phyloP scores from a whole-genome alignment of 208 protist species.

The Phytomonas sp. region DNA sequence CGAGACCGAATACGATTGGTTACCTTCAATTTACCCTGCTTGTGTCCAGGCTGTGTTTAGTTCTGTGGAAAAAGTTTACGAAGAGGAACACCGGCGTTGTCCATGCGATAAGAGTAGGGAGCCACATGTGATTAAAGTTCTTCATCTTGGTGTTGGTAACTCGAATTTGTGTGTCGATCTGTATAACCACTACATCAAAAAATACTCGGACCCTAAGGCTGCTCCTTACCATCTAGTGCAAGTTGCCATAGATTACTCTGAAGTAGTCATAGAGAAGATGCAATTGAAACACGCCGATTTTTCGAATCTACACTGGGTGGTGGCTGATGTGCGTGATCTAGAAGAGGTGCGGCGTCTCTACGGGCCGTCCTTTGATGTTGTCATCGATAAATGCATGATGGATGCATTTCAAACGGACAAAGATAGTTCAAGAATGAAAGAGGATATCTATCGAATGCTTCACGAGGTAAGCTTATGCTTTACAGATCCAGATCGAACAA shows the following conservation, averaged over 20 bases:
- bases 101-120: neutral
- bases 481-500: slow-evolving; percentile 7
- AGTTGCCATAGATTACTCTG: slow-evolving; percentile 77
- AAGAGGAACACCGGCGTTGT: neutral
- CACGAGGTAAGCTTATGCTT: slow-evolving; percentile 48
- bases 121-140: slow-evolving; percentile 27
- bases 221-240: slow-evolving; percentile 42
- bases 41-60: slow-evolving; percentile 41
- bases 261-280: slow-evolving; percentile 75
- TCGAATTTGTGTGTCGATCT: slow-evolving; percentile 63
- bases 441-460: slow-evolving; percentile 65
- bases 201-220: slow-evolving; percentile 7
- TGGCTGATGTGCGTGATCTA: slow-evolving; percentile 72
- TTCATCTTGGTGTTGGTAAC: slow-evolving; percentile 81
- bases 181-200: slow-evolving; percentile 18
- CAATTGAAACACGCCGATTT: slow-evolving; percentile 3
- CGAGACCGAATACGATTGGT: slow-evolving; percentile 82
- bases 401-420: slow-evolving; percentile 74
- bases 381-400: slow-evolving; percentile 85
- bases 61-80: slow-evolving; percentile 31
- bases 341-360: slow-evolving; percentile 22
- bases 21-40: slow-evolving; percentile 52
- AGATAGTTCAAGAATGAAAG: slow-evolving; percentile 24
- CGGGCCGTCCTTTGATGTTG: slow-evolving; percentile 59
- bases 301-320: slow-evolving; percentile 45